These are phyloP conservation scores for Paraphoma chrysanthemicola DNA, from an alignment of 2,329 filamentous ascomycete species.

Conservation along the genomic window DNA sequence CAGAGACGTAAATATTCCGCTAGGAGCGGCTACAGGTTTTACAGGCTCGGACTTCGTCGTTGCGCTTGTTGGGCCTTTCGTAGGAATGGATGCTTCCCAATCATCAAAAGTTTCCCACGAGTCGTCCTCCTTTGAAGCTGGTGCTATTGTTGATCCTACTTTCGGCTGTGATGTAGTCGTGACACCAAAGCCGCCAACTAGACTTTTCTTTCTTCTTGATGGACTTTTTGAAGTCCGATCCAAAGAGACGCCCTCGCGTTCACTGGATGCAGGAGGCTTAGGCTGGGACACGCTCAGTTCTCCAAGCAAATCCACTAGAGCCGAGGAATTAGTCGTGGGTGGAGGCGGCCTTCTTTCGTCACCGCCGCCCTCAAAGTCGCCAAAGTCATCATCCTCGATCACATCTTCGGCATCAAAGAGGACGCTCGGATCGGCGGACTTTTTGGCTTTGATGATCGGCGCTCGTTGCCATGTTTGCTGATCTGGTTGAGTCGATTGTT, in stretches of 20 bases:
- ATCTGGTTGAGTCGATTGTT: conserved; percentile 7
- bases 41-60: conserved; percentile 7
- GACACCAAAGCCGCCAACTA: conserved; percentile 21
- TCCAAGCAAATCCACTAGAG: conserved; percentile 35
- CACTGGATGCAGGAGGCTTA: conserved; percentile 4
- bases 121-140: conserved; percentile 34
- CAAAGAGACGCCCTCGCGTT: neutral
- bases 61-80: conserved; percentile 4
- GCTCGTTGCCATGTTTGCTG: conserved; percentile 32
- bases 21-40: neutral
- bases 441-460: conserved; percentile 39
- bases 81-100: conserved; percentile 47
- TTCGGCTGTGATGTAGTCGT: neutral
- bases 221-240: neutral
- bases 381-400: conserved; percentile 45
- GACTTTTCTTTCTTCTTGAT: conserved; percentile 13
- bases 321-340: conserved; percentile 16
- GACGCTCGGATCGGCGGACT: conserved; percentile 45
- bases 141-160: neutral
- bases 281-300: conserved; percentile 32
- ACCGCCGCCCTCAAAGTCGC: conserved; percentile 41
- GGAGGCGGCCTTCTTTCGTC: conserved; percentile 2
- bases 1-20: conserved; percentile 5
- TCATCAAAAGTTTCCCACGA: conserved; percentile 57
- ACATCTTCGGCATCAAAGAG: conserved; percentile 51